Evolutionary conservation across 2,329 filamentous ascomycete genomes (phyloP).

Genomic region (Rutstroemia sp.): DNA sequence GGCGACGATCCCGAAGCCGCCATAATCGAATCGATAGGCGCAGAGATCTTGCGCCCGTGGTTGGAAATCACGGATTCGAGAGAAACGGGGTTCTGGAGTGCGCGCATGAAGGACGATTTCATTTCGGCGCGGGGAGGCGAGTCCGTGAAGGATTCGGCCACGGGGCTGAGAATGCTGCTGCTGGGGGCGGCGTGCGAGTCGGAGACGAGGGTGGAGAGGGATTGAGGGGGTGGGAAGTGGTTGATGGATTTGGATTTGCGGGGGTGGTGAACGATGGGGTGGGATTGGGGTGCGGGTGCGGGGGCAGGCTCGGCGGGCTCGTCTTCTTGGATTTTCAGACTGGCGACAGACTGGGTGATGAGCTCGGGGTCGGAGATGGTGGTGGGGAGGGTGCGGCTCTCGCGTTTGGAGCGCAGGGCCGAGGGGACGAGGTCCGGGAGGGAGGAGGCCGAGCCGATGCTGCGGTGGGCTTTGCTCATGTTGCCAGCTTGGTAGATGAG

Average conservation of each 20-base stretch:
- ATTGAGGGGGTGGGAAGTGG: conserved; percentile 7
- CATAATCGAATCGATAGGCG: conserved; percentile 14
- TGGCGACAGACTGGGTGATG: conserved; percentile 5
- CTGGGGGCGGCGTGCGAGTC: conserved; percentile 1
- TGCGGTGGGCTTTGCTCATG: conserved; percentile 20
- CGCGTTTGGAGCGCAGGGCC: conserved; percentile 12
- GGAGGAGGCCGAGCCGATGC: conserved; percentile 24
- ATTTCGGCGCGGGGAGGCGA: not conserved
- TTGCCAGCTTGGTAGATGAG: conserved; percentile 14
- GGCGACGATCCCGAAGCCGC: conserved; percentile 7
- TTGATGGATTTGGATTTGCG: conserved; percentile 8
- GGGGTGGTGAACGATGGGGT: too few species aligned
- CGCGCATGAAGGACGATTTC: not conserved
- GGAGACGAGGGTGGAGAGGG: not conserved
- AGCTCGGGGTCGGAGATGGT: conserved; percentile 9
- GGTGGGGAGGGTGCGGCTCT: conserved; percentile 3
- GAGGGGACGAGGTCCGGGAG: conserved; percentile 29
- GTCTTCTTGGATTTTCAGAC: conserved; percentile 7
- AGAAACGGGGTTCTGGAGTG: not conserved
- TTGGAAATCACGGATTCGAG: not conserved
- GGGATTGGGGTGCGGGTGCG: not conserved
- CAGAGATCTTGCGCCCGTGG: conserved; percentile 26
- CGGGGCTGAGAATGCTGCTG: conserved; percentile 21
- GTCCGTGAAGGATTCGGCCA: conserved; percentile 18
- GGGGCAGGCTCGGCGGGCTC: conserved; percentile 12